A percentile compares a stretch with the other conserved stretches of the same genome.
These are phyloP conservation scores for Protomyces pachydermus DNA, from an alignment of 1,139 yeast species.

Conservation along the genomic window DNA sequence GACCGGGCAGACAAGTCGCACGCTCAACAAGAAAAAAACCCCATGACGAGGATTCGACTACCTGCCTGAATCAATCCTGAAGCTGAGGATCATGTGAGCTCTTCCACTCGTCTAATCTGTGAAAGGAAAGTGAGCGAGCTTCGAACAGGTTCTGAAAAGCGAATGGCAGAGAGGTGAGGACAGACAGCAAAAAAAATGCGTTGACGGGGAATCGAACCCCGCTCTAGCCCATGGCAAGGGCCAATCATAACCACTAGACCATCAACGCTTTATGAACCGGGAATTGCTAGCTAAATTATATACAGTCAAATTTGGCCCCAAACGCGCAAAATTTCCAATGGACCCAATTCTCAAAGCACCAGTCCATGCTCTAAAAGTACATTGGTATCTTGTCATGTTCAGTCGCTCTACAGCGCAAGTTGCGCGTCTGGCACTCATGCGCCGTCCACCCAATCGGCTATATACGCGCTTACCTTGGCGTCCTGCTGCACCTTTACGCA, in stretches of 20 bases:
- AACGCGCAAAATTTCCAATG: no score
- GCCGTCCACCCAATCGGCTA: constrained; percentile 3
- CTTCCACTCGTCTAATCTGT: no score
- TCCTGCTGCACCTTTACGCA: not conserved
- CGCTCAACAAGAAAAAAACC: not conserved
- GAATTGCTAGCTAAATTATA: not conserved
- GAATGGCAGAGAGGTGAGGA: not conserved
- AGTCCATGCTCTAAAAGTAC: no score
- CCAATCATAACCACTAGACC: constrained; percentile 2
- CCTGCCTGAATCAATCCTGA: no score
- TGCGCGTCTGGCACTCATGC: constrained; percentile 8
- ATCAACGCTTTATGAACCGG: not conserved
- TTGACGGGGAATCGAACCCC: constrained; percentile 3
- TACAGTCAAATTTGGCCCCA: not conserved
- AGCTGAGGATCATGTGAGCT: no score
- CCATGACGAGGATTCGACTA: no score
- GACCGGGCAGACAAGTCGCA: not conserved
- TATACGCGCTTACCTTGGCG: constrained; percentile 9
- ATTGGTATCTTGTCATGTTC: not conserved
- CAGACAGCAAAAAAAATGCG: not conserved
- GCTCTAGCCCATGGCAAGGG: constrained; percentile 4
- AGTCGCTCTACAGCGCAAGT: not conserved
- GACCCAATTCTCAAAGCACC: no score
- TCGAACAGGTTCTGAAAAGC: not conserved
- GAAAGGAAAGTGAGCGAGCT: not conserved